Conservation (phyloP, 2,329 filamentous ascomycete species). For the Simplicillium sp. region DNA sequence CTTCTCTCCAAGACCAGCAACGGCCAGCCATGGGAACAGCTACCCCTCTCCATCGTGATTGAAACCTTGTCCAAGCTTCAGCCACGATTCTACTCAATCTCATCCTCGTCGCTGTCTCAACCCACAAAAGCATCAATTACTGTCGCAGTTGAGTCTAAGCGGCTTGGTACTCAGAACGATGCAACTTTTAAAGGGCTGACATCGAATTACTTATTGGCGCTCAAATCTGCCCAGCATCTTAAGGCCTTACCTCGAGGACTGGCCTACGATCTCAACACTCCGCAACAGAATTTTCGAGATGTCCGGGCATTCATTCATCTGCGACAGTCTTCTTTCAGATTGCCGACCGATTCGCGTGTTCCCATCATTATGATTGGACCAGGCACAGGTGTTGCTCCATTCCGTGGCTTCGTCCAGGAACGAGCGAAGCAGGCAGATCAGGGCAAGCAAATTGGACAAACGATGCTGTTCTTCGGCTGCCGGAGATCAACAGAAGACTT, state of each 20-base stretch:
- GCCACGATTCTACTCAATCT: constrained; percentile 53
- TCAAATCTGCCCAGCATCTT: constrained; percentile 7
- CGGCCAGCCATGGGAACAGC: constrained; percentile 10
- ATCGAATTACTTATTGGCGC: constrained; percentile 10
- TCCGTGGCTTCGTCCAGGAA: too few species aligned
- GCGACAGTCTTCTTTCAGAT: constrained; percentile 29
- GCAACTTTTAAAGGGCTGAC: too few species aligned
- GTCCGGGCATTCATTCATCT: constrained; percentile 22
- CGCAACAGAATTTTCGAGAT: constrained; percentile 9
- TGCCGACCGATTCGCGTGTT: constrained; percentile 26
- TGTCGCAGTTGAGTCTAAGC: too few species aligned
- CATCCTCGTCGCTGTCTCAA: constrained; percentile 36
- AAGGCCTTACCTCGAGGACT: background rate
- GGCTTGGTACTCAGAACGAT: too few species aligned
- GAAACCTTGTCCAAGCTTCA: constrained; percentile 40
- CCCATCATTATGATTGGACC: constrained; percentile 45
- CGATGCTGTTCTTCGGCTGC: too few species aligned
- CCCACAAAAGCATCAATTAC: constrained; percentile 12
- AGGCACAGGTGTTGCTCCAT: too few species aligned
- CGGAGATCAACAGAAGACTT: too few species aligned
- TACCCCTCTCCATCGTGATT: constrained; percentile 41
- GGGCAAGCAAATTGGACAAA: too few species aligned
- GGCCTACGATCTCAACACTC: constrained; percentile 5
- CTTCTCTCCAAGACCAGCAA: constrained; percentile 11
- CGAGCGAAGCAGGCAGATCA: too few species aligned